Conservation (phyloP, 2,329 filamentous ascomycete species). For the Septoria linicola region DNA sequence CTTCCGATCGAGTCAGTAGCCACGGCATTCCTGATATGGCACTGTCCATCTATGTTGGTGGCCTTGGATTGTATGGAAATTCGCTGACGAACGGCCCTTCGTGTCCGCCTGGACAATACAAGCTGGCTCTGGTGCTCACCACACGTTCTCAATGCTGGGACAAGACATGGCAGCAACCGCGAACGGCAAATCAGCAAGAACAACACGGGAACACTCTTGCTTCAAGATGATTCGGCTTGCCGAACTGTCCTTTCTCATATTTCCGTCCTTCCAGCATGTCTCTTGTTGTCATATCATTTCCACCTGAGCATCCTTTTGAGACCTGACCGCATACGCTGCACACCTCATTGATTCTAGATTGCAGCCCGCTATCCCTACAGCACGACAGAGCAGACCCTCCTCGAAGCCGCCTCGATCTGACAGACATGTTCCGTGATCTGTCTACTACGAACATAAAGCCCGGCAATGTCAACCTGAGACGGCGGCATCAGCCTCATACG, state of each 20-base stretch:
- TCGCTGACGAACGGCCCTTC: no score
- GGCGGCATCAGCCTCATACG: constrained; percentile 14
- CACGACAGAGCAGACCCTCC: constrained; percentile 15
- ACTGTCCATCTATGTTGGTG: no score
- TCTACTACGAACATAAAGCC: constrained; percentile 9
- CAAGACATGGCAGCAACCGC: no score
- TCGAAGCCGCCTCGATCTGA: neutral
- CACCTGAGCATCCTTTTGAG: constrained; percentile 12
- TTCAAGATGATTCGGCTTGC: no score
- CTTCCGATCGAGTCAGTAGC: no score
- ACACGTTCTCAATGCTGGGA: no score
- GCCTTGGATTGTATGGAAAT: no score
- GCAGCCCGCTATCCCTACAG: constrained; percentile 21
- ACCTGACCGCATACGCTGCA: constrained; percentile 5
- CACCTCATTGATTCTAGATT: constrained; percentile 17
- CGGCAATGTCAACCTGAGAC: constrained; percentile 19
- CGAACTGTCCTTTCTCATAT: neutral
- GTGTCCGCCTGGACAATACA: no score
- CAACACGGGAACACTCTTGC: no score
- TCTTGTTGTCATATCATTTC: neutral
- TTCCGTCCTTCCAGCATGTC: neutral
- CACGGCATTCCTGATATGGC: no score
- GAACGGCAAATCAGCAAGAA: no score
- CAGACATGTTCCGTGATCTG: constrained; percentile 28
- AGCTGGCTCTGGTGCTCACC: no score